These are phyloP conservation scores for Metschnikowia reukaufii DNA, from an alignment of 805 yeast species.

Conservation along the genomic window DNA sequence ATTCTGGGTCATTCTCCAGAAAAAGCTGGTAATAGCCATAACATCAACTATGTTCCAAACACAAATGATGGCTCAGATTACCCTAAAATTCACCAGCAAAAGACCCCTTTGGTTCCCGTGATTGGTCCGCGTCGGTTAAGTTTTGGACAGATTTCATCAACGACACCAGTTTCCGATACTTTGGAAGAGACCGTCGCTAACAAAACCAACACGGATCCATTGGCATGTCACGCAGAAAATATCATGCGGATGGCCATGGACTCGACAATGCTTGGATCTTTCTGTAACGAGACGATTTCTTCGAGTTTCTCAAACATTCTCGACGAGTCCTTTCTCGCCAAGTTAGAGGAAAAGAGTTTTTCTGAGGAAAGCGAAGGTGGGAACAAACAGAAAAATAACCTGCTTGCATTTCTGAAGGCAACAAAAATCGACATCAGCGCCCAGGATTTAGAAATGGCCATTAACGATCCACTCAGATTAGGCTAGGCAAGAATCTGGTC, in stretches of 20 bases:
- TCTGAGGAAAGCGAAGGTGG: constrained; percentile 14
- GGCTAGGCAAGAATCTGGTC: constrained; percentile 1
- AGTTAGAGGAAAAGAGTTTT: constrained; percentile 16
- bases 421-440: constrained; percentile 37
- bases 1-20: no score
- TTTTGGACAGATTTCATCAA: background rate
- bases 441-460: constrained; percentile 36
- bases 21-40: no score
- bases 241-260: constrained; percentile 49
- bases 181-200: background rate
- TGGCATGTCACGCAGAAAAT: constrained; percentile 48
- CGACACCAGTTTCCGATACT: background rate
- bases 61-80: no score
- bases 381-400: background rate
- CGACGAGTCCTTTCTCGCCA: constrained; percentile 32
- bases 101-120: background rate
- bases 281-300: constrained; percentile 38
- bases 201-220: constrained; percentile 32
- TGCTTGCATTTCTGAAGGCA: constrained; percentile 21
- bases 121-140: background rate
- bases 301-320: constrained; percentile 33
- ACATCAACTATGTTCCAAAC: background rate
- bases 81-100: no score
- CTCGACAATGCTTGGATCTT: constrained; percentile 45
- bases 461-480: constrained; percentile 19